Evolutionary conservation across 2,329 filamentous ascomycete species (phyloP).

Genomic region (Fusarium sacchari): DNA sequence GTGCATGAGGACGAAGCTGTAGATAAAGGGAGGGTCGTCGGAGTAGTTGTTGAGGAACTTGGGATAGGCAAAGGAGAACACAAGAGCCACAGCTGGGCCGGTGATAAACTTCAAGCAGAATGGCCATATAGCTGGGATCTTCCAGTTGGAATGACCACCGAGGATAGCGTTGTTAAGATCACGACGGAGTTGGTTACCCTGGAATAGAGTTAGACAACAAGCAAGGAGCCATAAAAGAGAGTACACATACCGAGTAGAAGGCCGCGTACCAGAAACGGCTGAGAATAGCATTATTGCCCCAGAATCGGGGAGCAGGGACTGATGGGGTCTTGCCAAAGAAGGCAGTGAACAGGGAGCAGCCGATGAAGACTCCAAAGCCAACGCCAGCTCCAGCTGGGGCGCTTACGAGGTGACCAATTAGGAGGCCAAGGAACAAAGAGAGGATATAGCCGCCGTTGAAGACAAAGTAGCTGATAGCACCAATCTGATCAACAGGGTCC

Average conservation of each 20-base stretch:
- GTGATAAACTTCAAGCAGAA: slow-evolving; percentile 57
- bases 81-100: slow-evolving; percentile 56
- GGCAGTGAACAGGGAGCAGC: slow-evolving; percentile 49
- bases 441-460: slow-evolving; percentile 60
- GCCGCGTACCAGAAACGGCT: slow-evolving; percentile 60
- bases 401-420: slow-evolving; percentile 56
- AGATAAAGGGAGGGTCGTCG: slow-evolving; percentile 29
- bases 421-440: slow-evolving; percentile 58
- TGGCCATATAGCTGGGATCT: slow-evolving; percentile 59
- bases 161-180: slow-evolving; percentile 62
- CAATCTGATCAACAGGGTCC: slow-evolving; percentile 55
- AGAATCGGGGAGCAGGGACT: slow-evolving; percentile 54
- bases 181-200: slow-evolving; percentile 62
- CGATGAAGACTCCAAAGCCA: slow-evolving; percentile 60
- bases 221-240: too few relatives aligned
- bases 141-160: slow-evolving; percentile 59
- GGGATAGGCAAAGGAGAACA: slow-evolving; percentile 59
- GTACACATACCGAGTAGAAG: slow-evolving; percentile 66
- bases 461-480: slow-evolving; percentile 51
- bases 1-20: slow-evolving; percentile 37
- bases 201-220: slow-evolving; percentile 40
- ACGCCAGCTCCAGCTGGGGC: slow-evolving; percentile 56
- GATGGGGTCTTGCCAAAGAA: slow-evolving; percentile 53
- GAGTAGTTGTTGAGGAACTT: slow-evolving; percentile 21
- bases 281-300: slow-evolving; percentile 50